Base-by-base conservation (phyloP, 2,329 filamentous ascomycete genomes). In the Cryphonectria parasitica region DNA sequence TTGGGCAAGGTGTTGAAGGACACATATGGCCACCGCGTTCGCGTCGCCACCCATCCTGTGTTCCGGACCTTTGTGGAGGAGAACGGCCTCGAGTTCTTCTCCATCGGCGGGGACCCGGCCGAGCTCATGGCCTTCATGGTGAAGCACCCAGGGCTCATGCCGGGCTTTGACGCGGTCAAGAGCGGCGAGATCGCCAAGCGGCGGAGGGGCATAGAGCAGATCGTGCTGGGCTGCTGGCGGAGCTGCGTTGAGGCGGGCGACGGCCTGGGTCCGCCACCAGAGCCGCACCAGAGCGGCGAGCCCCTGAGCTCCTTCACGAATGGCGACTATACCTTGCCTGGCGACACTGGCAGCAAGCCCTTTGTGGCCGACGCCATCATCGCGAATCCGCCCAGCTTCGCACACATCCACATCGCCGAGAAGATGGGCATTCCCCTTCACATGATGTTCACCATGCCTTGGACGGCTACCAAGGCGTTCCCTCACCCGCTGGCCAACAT, bases 391-490 rank as follows among this genome's bases (percentile, higher is more conserved):
- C 92, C 92, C 0, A 92, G 90, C 75, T 94, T 93, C 79, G 91
- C 90, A 0, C 91, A 94, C 75, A 84, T 94, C 2, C 92, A 94
- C 76, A 87, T 91, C 71, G 92, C 92, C 0, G 91, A 94, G 79
- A 92, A 91, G 79, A 80, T 94, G 75, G 91, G 91, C 0, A 89
- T 94, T 64, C 92, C 92, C 0, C 77, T 94, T 11, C 92, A 94
- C 75, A 89, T 97, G 80, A 97, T 97, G 92, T 97, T 97, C 81
- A 97, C 94, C 1, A 97, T 97, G 93, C 94, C 94, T 0, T 97
- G 93, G 91, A 92, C 92, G 1, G 91, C 94, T 0, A 97, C 94
- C 0, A 90, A 93, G 77, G 88, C 91, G 0, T 97, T 97, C 74
- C 92, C 93, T 0, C 94, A 97, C 76, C 94, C 94, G 0, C 83